Evolutionary conservation across 2,329 filamentous ascomycete genomes (phyloP), one percentile per base, ranked within the genome.

Genomic region (Trichoderma sp.): DNA sequence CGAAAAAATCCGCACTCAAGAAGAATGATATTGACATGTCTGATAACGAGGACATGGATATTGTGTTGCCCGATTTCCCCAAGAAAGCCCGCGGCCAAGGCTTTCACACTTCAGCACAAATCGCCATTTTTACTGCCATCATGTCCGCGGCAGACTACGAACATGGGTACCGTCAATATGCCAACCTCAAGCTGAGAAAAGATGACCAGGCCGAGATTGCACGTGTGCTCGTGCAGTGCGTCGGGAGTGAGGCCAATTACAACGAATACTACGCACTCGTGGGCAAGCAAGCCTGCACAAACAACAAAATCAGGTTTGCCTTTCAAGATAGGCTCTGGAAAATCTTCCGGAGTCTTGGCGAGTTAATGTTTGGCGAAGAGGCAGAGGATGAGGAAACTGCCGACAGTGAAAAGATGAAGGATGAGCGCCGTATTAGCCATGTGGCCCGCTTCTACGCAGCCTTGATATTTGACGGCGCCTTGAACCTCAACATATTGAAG

Each of bases 251-350:
- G 82, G 86, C 91, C 71, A 86, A 86, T 0, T 97, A 98, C 81
- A 99, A 99, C 77, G 93, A 93, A 0, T 99, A 97, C 82, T 99
- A 99, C 79, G 93, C 93, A 0, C 85, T 97, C 1, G 91, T 99
- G 47, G 94, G 94, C 11, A 89, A 88, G 62, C 91, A 91, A 74
- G 86, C 98, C 9, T 97, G 94, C 77, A 85, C 85, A 4, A 93
- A 95, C 73, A 90, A 90, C 75, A 90, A 90, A 76, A 87, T 97
- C 75, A 89, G 90, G 73, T 95, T 95, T 82, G 91, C 93, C 1
- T 97, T 98, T 78, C 93, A 96, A 78, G 94, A 95, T 76, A 89
- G 91, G 8, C 84, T 98, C 1, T 97, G 95, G 91, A 93, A 92
- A 76, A 85, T 95, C 11, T 97, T 98, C 81, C 91, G 92, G 76